Conservation (phyloP, 2,329 filamentous ascomycete species). For the Trichoderma afroharzianum region DNA sequence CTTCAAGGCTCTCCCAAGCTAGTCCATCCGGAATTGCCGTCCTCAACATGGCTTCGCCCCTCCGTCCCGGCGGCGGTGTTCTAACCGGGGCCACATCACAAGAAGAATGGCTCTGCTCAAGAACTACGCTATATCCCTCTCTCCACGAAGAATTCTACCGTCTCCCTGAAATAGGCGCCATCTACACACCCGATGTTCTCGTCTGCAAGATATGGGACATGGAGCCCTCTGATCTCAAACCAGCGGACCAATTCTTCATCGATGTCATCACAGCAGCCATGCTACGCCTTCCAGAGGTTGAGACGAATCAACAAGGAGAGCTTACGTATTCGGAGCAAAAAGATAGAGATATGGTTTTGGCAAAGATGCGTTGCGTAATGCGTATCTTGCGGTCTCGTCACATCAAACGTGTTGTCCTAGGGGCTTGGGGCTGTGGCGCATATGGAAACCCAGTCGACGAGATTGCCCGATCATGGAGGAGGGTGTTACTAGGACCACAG, state of each 20-base stretch:
- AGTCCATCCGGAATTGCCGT: constrained; percentile 41
- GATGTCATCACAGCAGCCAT: constrained; percentile 58
- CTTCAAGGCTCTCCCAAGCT: constrained; percentile 23
- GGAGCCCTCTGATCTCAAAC: constrained; percentile 23
- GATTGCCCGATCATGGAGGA: constrained; percentile 51
- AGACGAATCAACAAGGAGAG: constrained; percentile 30
- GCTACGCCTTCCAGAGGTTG: constrained; percentile 54
- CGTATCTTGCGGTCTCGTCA: constrained; percentile 47
- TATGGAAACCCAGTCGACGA: constrained; percentile 60
- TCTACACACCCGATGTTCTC: constrained; percentile 57
- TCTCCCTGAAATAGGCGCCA: constrained; percentile 53
- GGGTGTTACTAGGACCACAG: constrained; percentile 24
- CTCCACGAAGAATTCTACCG: constrained; percentile 57
- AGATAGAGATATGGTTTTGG: constrained; percentile 48
- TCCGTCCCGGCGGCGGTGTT: constrained; percentile 59
- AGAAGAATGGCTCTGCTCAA: constrained; percentile 59
- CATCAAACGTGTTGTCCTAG: constrained; percentile 50
- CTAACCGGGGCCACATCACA: constrained; percentile 57
- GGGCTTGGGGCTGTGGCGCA: constrained; percentile 63
- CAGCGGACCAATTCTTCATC: constrained; percentile 52
- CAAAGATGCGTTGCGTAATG: constrained; percentile 57
- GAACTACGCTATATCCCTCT: constrained; percentile 57
- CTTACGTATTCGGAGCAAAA: constrained; percentile 40
- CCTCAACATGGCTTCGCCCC: constrained; percentile 62
- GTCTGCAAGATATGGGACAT: constrained; percentile 47